Conservation (phyloP, 2,329 filamentous ascomycete species). For the Drechslerella coelobrocha region DNA sequence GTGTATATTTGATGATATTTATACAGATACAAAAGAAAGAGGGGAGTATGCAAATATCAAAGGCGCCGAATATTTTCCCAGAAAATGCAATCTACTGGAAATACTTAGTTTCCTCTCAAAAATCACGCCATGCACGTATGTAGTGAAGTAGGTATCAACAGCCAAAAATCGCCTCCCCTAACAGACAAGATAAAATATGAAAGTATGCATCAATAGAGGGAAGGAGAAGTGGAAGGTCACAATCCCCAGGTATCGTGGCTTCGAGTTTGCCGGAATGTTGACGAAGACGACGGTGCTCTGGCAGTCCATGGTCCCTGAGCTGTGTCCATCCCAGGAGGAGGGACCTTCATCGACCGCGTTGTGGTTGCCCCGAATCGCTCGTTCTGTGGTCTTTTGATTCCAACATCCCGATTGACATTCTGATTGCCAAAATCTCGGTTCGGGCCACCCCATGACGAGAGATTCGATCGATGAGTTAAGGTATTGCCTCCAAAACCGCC, state of each 20-base stretch:
- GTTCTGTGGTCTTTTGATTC: constrained; percentile 26
- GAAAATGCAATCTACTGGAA: too few relatives aligned
- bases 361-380: constrained; percentile 43
- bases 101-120: too few relatives aligned
- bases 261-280: constrained; percentile 13
- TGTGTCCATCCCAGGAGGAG: constrained; percentile 22
- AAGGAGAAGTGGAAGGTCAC: not conserved
- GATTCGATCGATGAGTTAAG: constrained; percentile 22
- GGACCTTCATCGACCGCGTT: constrained; percentile 42
- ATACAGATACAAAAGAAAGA: too few relatives aligned
- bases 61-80: too few relatives aligned
- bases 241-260: constrained; percentile 8
- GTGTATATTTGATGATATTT: too few relatives aligned
- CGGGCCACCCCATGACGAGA: constrained; percentile 29
- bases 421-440: not conserved
- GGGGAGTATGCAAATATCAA: too few relatives aligned
- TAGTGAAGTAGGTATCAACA: too few relatives aligned
- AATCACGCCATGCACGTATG: too few relatives aligned
- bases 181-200: not conserved
- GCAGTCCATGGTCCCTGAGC: constrained; percentile 24
- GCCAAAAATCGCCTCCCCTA: too few relatives aligned
- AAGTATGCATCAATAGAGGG: not conserved
- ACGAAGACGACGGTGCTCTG: constrained; percentile 12
- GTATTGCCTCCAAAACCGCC: not conserved
- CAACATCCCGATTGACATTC: constrained; percentile 25